Evolutionary conservation across 306 rosid species (phyloP), one percentile per base, ranked within the genome.

Genomic region (Crataegus laevigata): DNA sequence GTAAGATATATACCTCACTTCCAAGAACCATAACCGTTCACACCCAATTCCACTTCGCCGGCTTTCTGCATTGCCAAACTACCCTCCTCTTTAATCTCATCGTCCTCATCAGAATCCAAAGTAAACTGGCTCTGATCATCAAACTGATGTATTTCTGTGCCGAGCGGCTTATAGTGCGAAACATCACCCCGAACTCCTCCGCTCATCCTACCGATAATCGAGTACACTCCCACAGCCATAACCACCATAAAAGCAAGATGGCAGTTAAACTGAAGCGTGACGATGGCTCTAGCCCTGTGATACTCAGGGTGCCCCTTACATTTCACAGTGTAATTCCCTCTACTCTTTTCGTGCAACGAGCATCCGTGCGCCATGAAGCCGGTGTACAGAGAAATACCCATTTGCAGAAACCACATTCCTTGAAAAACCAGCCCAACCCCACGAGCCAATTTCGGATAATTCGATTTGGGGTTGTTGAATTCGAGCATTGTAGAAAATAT

Each of bases 251-350:
- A 80, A 51, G 98, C 97, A 66, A 94, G 97, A 75, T 90, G 97
- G 75, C 96, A 94, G 78, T 94, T 94, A 75, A 94, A 94, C 82
- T 90, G 98, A 79, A 94, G 97, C 25, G 98, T 94, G 10, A 96
- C 97, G n/a, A 94, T 85, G 11, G 97, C 96, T 58, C 93, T 88
- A 38, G 93, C 98, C 61, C 98, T 80, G 78, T 91, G 98, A 78
- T 79, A 90, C 22, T 90, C 94, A 24, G 81, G 66, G 71, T 91
- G 96, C 0, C 89, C 98, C 66, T 88, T 90, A 61, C 98, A 94
- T 68, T 77, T 82, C 14, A 91, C 29, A 1, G 89, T 91, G 78
- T 84, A 91, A 76, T 94, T 94, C 68, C 96, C 98, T 51, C 88
- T 80, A 38, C 96, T 94, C 79, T 79, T 82, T 32, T 55, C 57